Percentiles rank a stretch among this genome's conserved stretches.
Evolutionary conservation across 1,139 yeast genomes (phyloP).

Genomic region (Sugiyamaella japonica): DNA sequence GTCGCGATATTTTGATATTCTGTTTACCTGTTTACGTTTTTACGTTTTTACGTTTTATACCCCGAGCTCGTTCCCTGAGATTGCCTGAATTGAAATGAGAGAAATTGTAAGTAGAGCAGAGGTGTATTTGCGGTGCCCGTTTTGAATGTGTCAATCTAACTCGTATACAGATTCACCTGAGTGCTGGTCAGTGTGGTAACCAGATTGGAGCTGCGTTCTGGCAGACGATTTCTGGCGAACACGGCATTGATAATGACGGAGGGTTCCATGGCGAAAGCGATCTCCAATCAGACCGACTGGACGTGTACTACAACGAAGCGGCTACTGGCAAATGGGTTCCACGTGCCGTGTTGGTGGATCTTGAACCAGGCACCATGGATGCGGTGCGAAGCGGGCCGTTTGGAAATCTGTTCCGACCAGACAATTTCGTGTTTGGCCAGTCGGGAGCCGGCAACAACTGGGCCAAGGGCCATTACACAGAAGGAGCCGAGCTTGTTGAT

Average conservation of each 20-base stretch:
- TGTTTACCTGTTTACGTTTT: neutral
- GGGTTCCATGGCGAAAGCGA: constrained; percentile 38
- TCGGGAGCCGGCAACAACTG: constrained; percentile 93
- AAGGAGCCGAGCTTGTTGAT: constrained; percentile 91
- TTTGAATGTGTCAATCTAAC: too few species aligned
- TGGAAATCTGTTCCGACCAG: constrained; percentile 88
- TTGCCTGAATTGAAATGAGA: constrained; percentile 7
- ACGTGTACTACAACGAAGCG: constrained; percentile 58
- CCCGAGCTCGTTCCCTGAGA: too few species aligned
- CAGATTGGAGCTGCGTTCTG: constrained; percentile 97
- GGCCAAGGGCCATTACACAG: constrained; percentile 97
- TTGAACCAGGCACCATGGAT: constrained; percentile 93
- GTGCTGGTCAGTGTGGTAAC: constrained; percentile 99
- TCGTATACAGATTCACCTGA: constrained; percentile 75
- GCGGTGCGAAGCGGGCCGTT: constrained; percentile 72
- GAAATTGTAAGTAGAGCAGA: constrained; percentile 14
- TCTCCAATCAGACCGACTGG: constrained; percentile 48
- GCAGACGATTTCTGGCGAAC: constrained; percentile 95
- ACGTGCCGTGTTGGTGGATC: constrained; percentile 86
- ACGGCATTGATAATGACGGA: constrained; percentile 86
- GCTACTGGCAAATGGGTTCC: constrained; percentile 81
- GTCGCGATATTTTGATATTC: too few species aligned
- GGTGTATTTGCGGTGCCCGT: too few species aligned
- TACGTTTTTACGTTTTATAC: neutral
- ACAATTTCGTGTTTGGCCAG: constrained; percentile 84